Conservation (phyloP, 2,329 filamentous ascomycete species). For the Aurifilum marmelostoma region DNA sequence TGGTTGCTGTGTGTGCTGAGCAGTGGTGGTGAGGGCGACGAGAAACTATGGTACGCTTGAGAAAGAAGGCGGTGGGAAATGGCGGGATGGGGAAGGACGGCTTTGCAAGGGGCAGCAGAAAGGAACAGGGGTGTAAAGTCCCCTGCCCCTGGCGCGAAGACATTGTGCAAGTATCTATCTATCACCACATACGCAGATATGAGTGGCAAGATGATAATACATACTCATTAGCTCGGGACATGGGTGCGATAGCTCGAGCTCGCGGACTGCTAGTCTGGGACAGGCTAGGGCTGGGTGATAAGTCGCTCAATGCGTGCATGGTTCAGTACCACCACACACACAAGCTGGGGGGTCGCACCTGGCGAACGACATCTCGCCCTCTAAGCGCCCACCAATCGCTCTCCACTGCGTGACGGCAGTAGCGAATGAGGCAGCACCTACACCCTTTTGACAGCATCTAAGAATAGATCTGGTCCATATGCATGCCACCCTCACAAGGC, state of each 20-base stretch:
- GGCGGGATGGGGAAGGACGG: background rate
- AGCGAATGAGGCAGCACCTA: conserved; percentile 7
- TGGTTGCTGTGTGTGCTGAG: background rate
- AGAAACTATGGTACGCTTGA: background rate
- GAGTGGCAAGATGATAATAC: background rate
- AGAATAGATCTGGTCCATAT: conserved; percentile 6
- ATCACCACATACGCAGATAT: fast-evolving
- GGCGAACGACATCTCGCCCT: conserved; percentile 16
- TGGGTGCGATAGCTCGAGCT: background rate
- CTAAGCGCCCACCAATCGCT: conserved; percentile 19
- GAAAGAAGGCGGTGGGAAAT: background rate
- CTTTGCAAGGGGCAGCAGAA: background rate
- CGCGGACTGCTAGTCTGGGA: conserved; percentile 6
- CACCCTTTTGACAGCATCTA: conserved; percentile 14
- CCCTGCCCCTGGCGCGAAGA: background rate
- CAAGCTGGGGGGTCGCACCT: background rate
- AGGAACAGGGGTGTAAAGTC: background rate
- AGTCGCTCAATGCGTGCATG: background rate
- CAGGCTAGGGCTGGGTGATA: background rate
- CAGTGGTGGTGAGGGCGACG: background rate
- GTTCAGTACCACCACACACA: background rate
- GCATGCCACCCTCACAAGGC: conserved; percentile 19
- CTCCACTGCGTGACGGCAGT: conserved; percentile 15
- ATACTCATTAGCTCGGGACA: background rate
- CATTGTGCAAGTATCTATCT: fast-evolving